Evolutionary conservation across 2,329 filamentous ascomycete genomes (phyloP).

Genomic region (Neonectria ditissima): DNA sequence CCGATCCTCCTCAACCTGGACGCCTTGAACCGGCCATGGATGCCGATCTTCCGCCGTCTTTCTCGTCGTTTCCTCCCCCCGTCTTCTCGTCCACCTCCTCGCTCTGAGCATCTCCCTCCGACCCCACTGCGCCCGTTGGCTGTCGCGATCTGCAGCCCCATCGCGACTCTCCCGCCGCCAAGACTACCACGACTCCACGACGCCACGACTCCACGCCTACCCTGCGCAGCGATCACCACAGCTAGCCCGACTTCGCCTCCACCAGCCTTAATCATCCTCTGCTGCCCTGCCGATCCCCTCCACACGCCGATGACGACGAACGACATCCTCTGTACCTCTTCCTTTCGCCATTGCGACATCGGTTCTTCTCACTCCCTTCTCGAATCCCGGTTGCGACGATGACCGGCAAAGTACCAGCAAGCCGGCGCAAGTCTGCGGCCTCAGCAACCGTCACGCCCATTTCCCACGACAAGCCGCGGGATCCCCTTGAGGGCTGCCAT

Average conservation of each 20-base stretch:
- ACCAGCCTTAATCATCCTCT: neutral
- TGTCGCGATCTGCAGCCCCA: neutral
- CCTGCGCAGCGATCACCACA: neutral
- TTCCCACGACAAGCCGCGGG: conserved; percentile 20
- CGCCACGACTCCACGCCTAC: neutral
- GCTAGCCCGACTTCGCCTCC: neutral
- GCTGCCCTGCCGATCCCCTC: neutral
- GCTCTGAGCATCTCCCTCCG: neutral
- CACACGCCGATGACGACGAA: neutral
- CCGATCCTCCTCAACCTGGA: neutral
- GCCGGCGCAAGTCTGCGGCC: neutral
- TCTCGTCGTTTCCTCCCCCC: neutral
- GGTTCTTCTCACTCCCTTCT: conserved; percentile 9
- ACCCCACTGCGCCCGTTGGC: neutral
- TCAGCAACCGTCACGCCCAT: neutral
- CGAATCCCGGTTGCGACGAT: conserved; percentile 30
- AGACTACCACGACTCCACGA: neutral
- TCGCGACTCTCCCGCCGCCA: conserved; percentile 1
- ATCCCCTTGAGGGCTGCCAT: conserved; percentile 22
- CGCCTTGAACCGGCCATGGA: conserved; percentile 6
- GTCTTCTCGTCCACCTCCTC: neutral
- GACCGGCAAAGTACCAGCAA: conserved; percentile 18
- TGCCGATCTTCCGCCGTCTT: neutral
- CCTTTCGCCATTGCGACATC: neutral
- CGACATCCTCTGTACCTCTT: neutral